Evolutionary conservation across 306 rosid species (phyloP).

Genomic region (Fragaria ananassa): DNA sequence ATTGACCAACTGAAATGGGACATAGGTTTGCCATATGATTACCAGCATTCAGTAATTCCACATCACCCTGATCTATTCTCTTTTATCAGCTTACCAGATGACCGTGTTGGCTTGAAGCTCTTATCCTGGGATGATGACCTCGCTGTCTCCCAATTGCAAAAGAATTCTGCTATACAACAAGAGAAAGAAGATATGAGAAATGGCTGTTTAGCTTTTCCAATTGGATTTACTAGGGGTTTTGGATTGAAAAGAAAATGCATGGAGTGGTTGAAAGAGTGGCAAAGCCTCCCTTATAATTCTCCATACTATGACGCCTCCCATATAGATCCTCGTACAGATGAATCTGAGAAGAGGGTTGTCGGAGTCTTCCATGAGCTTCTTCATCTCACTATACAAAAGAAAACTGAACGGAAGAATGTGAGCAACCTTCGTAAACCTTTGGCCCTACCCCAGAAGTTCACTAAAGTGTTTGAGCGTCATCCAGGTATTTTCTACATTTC

Average conservation of each 20-base stretch:
- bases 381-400: conserved; percentile 72
- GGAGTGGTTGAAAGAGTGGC: conserved; percentile 92
- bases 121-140: conserved; percentile 61
- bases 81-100: conserved; percentile 52
- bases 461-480: conserved; percentile 91
- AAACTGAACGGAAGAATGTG: conserved; percentile 78
- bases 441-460: conserved; percentile 77
- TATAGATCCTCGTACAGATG: conserved; percentile 85
- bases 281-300: conserved; percentile 79
- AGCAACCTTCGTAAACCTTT: conserved; percentile 79
- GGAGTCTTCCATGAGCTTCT: conserved; percentile 93
- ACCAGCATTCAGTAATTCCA: conserved; percentile 48
- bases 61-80: conserved; percentile 50
- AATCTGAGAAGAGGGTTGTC: conserved; percentile 82
- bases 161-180: conserved; percentile 29
- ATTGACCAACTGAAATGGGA: conserved; percentile 90
- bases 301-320: conserved; percentile 61
- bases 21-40: conserved; percentile 84
- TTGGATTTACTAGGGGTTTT: conserved; percentile 82
- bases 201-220: conserved; percentile 42
- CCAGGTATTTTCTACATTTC: conserved; percentile 87
- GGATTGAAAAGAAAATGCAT: conserved; percentile 80
- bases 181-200: background rate
- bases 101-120: conserved; percentile 70
- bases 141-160: conserved; percentile 64